Evolutionary conservation across 306 rosid genomes (phyloP).

Genomic region (Gleditsia sinensis): DNA sequence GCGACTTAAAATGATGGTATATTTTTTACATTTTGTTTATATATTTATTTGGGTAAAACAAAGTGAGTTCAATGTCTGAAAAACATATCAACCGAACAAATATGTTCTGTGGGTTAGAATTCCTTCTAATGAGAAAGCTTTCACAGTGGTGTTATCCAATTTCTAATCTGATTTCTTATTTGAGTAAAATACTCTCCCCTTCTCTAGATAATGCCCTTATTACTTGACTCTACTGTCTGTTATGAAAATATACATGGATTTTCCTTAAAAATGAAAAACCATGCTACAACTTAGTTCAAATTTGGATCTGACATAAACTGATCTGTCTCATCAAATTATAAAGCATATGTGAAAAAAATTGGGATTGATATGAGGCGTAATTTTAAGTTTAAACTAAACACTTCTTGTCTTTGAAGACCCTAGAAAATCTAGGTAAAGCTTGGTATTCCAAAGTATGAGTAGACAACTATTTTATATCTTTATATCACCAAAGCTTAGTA

Average conservation of each 20-base stretch:
- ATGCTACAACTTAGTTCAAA: too few relatives aligned
- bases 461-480: neutral
- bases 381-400: neutral
- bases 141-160: too few relatives aligned
- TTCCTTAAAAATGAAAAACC: too few relatives aligned
- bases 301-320: too few relatives aligned
- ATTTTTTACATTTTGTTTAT: neutral
- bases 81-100: neutral
- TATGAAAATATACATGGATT: too few relatives aligned
- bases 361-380: neutral
- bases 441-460: neutral
- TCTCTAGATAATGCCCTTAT: too few relatives aligned
- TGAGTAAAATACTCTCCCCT: too few relatives aligned
- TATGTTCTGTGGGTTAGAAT: constrained; percentile 2
- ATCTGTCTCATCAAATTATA: too few relatives aligned
- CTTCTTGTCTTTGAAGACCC: neutral
- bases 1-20: too few relatives aligned
- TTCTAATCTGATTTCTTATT: too few relatives aligned
- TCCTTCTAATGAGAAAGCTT: neutral
- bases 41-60: neutral
- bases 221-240: too few relatives aligned
- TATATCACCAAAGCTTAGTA: too few relatives aligned
- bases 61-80: neutral
- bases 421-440: neutral
- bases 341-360: neutral